Evolutionary conservation across 768 basidiomycete genomes (phyloP).

Genomic region (Neoboletus brunneissimus): DNA sequence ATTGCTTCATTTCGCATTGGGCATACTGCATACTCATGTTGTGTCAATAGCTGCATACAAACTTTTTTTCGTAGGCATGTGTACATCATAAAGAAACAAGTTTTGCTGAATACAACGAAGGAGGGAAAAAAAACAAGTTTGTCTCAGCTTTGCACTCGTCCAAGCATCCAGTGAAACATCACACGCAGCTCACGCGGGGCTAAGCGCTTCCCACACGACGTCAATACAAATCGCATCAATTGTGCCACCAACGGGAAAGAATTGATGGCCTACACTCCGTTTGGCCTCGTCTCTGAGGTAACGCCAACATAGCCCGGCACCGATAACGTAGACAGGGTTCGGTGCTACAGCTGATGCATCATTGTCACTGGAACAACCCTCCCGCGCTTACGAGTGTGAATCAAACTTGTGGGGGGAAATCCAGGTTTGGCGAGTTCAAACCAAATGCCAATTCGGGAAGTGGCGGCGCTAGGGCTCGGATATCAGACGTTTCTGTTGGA

Average conservation of each 20-base stretch:
- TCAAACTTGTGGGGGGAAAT: background rate
- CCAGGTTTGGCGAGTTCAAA: slow-evolving; percentile 26
- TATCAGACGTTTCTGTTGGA: slow-evolving; percentile 35
- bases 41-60: slow-evolving; percentile 37
- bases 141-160: background rate
- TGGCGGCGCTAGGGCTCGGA: background rate
- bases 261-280: background rate
- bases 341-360: slow-evolving; percentile 10
- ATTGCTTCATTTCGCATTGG: slow-evolving; percentile 31
- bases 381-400: background rate
- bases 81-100: slow-evolving; percentile 33
- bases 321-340: slow-evolving; percentile 7
- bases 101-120: slow-evolving; percentile 27
- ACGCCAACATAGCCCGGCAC: slow-evolving; percentile 18
- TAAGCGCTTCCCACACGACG: slow-evolving; percentile 7
- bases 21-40: slow-evolving; percentile 34
- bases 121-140: background rate
- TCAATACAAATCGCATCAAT: slow-evolving; percentile 1
- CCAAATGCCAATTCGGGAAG: slow-evolving; percentile 13
- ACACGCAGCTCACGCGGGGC: background rate
- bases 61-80: slow-evolving; percentile 31
- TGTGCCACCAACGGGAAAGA: background rate
- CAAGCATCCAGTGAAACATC: slow-evolving; percentile 5
- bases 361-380: slow-evolving; percentile 5
- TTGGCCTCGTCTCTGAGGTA: slow-evolving; percentile 7